Conservation (phyloP, 75 land plant species). For the Pinus tabuliformis region DNA sequence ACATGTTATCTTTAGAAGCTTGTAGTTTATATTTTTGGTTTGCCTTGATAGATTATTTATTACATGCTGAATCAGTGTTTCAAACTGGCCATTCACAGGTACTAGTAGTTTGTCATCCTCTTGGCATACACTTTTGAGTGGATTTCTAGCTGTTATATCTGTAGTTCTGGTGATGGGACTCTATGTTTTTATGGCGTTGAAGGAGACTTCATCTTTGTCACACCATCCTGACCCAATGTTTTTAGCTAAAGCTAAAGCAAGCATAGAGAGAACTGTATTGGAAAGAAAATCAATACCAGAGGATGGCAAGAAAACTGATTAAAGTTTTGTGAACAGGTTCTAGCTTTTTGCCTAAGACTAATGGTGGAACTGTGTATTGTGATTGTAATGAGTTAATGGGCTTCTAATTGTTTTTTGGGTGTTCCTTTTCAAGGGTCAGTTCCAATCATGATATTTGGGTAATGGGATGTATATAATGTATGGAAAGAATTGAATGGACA, state of each 20-base stretch:
- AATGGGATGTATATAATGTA: no score
- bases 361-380: no score
- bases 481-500: no score
- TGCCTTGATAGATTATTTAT: no score
- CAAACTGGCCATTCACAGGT: constrained; percentile 24
- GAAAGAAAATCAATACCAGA: background rate
- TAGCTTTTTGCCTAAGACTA: no score
- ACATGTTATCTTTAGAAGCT: no score
- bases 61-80: no score
- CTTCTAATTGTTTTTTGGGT: no score
- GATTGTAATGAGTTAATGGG: no score
- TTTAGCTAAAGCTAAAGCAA: constrained; percentile 62
- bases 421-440: no score
- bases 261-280: constrained; percentile 18
- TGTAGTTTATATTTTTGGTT: no score
- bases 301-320: constrained; percentile 6
- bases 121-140: constrained; percentile 63
- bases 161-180: constrained; percentile 69
- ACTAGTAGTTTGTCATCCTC: constrained; percentile 33
- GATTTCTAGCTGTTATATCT: constrained; percentile 77
- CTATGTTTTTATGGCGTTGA: constrained; percentile 74
- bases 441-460: no score
- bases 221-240: constrained; percentile 75
- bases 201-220: constrained; percentile 42
- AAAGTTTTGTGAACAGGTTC: background rate